Evolutionary conservation across 2,329 filamentous ascomycete species (phyloP), one percentile per base, ranked within the genome.

Genomic region (Talaromyces verruculosus): DNA sequence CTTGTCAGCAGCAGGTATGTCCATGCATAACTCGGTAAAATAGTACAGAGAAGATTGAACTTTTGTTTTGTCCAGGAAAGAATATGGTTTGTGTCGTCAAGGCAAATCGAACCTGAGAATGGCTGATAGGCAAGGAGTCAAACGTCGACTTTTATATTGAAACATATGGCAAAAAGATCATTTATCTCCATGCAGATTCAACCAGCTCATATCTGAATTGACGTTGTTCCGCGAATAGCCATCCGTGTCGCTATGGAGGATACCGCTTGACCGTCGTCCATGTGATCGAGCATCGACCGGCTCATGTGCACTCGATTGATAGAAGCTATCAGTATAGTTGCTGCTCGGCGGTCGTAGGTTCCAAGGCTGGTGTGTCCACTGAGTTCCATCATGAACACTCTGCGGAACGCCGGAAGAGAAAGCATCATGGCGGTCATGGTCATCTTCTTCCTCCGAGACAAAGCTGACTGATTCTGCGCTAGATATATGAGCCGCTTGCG

Each of bases 161-260:
- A 35, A 37, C 25, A 51, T 35, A 49, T 30, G 19, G 25, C 45
- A 28, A 30, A 30, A 55, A 47, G 35, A 49, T 60, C 43, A 66
- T 57, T 55, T 51, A 25, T 63, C 65, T 10, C 53, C 65, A 51
- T 68, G 51, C 19, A 81, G 71, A 68, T 81, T 80, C 61, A 81
- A 70, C 79, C 79, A 81, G 71, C 79, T 80, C 74, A 81, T 78
- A 71, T 81, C 79, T 3, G 77, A 73, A 65, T 78, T 79, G 66
- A 76, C 63, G 55, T 73, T 74, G 28, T 53, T 68, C 19, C 58
- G 65, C 19, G 67, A 57, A 7, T 72, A 71, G 49, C 28, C 72
- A 72, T 35, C 75, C 70, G 13, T 72, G 65, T 22, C 71, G 66
- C 55, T 35, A 2, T 76, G 76, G 51, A 78, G 77, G 10, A 77